Evolutionary conservation across 306 rosid species (phyloP), one percentile per base, ranked within the genome.

Genomic region (Citrullus mucosospermus): DNA sequence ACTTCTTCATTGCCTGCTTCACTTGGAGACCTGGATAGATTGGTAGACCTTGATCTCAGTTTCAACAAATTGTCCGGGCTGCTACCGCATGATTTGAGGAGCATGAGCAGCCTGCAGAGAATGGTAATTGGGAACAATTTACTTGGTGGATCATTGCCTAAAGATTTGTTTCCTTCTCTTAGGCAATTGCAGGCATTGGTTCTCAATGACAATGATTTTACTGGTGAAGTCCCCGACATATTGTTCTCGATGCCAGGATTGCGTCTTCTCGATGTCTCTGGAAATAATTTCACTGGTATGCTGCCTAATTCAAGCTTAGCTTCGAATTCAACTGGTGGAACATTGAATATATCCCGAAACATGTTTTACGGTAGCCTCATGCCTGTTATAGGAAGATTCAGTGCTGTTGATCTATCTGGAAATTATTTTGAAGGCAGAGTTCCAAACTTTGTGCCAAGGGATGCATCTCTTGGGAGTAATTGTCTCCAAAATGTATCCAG

Each of bases 31-130:
- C 89, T 95, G 55, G 62, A 22, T 59, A 88, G 83, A 85, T 78
- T 95, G 75, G 87, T 88, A 85, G 96, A 89, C 86, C 93, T 95
- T 86, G 98, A 95, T 87, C 93, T 95, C 79, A 86, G 96, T 79
- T 78, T 69, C 79, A 95, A 95, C 88, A 74, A 79, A 54, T 86
- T 94, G 60, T 71, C 82, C 1, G 92, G 92, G 7, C 41, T 80
- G 16, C 70, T 88, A 77, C 88, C 89, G 41, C 58, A n/a, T n/a
- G 93, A 80, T 76, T 87, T 92, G 80, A 85, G 65, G 14, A 85
- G 90, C 61, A 83, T 90, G 75, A 88, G 85, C 82, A 89, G 74
- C 87, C 84, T 94, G 87, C 82, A 14, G 73, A 86, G 75, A 81
- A 39, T 93, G 88, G n/a, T 85, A 25, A 80, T 93, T 46, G 83